Evolutionary conservation across 75 land plant genomes (phyloP), one percentile per base, ranked within the genome.

Genomic region (Pinus taeda): DNA sequence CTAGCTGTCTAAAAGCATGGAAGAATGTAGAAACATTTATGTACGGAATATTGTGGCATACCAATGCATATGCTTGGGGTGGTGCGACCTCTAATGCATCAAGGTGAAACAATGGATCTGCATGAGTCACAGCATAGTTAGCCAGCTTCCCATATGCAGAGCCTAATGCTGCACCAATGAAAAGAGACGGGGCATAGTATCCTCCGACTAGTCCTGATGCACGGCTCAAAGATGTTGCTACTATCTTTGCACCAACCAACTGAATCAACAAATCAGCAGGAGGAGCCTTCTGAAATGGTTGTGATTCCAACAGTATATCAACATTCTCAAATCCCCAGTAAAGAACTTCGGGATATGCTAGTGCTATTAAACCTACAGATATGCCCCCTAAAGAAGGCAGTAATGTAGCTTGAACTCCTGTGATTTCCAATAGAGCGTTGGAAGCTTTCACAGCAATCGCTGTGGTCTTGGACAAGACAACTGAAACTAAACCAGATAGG

Each of bases 321-420:
- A 97, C 98, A 85, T 97, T 97, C 85, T 94, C 87, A 85, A 97
- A 97, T 22, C 99, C 99, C 99, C 99, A 92, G 76, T 97, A 97
- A 57, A 97, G 93, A 75, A 97, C 88, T 74, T 97, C 99, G 21
- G 99, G 99, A 80, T 92, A 97, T 58, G 76, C 82, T 77, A 97
- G 83, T 36, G 99, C 99, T 58, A 94, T 86, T 55, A 97, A 63
- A 36, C 98, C 99, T 75, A 92, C 92, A 59, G 82, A 49, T 55
- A 97, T 74, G 20, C 98, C 89, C 67, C 99, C 99, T 74, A 95
- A 33, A 42, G 90, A 85, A 73, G 99, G 99, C 74, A 91, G 85
- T 8, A 88, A 66, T 15, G 89, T 76, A 65, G 74, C 89, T 36
- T 93, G 86, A 75, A 89, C 70, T 26, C 90, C 88, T 71, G 83